Evolutionary conservation across 768 basidiomycete genomes (phyloP).

Genomic region (Leccinum olivaceopallidum): DNA sequence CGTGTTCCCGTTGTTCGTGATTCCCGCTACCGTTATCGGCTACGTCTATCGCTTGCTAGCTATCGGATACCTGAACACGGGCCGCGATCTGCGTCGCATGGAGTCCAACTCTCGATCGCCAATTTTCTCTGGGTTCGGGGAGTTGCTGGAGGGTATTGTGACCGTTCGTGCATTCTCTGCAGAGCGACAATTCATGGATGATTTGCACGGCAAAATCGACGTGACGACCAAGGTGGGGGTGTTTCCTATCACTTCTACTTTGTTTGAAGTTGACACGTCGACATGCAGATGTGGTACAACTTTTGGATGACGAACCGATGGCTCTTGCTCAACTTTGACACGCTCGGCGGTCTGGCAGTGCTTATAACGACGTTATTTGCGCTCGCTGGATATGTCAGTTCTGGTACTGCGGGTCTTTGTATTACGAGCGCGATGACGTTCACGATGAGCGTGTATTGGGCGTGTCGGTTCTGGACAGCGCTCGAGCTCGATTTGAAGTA

Average conservation of each 20-base stretch:
- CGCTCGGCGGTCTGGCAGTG: slow-evolving; percentile 70
- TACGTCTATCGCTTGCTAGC: slow-evolving; percentile 70
- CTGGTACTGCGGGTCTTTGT: slow-evolving; percentile 69
- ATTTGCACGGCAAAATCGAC: slow-evolving; percentile 72
- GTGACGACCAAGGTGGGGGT: slow-evolving; percentile 65
- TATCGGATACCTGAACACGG: slow-evolving; percentile 74
- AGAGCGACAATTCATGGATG: slow-evolving; percentile 74
- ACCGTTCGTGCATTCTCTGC: slow-evolving; percentile 90
- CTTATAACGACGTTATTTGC: slow-evolving; percentile 77
- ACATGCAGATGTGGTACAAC: slow-evolving; percentile 68
- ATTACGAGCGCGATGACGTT: slow-evolving; percentile 75
- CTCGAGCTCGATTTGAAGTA: slow-evolving; percentile 78
- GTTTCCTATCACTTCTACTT: not conserved
- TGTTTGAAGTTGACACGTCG: not conserved
- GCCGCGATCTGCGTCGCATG: slow-evolving; percentile 85
- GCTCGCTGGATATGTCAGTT: slow-evolving; percentile 56
- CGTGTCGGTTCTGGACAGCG: slow-evolving; percentile 49
- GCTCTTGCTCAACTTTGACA: slow-evolving; percentile 83
- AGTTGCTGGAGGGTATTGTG: slow-evolving; percentile 86
- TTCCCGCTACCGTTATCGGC: slow-evolving; percentile 76
- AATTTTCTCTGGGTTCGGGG: slow-evolving; percentile 81
- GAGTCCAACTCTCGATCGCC: slow-evolving; percentile 87
- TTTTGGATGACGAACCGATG: slow-evolving; percentile 92
- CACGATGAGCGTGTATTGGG: slow-evolving; percentile 52
- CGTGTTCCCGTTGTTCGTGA: slow-evolving; percentile 80